These are phyloP conservation scores for Obba rivulosa DNA, from an alignment of 768 basidiomycete genomes.

Conservation along the genomic window DNA sequence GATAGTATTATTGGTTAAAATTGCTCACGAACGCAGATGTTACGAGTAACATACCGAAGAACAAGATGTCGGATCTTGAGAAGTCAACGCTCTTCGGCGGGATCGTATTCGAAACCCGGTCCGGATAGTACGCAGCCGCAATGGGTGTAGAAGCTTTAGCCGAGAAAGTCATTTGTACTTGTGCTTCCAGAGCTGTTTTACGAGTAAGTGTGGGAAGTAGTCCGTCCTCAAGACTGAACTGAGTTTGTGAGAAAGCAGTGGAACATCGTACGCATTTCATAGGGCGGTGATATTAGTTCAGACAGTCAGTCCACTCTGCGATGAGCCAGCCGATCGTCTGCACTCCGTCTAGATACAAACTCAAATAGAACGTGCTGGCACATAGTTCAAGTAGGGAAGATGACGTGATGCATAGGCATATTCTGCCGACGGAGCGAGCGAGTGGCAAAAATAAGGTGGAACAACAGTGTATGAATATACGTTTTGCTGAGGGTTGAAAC, in stretches of 20 bases:
- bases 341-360: too few relatives aligned
- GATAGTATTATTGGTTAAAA: background rate
- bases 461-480: too few relatives aligned
- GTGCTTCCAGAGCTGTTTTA: constrained; percentile 26
- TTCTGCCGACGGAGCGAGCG: too few relatives aligned
- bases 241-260: background rate
- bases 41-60: constrained; percentile 42
- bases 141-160: constrained; percentile 26
- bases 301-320: too few relatives aligned
- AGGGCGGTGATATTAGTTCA: too few relatives aligned
- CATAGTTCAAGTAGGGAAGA: too few relatives aligned
- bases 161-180: constrained; percentile 14
- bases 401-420: too few relatives aligned
- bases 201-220: constrained; percentile 41
- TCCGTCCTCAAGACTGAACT: constrained; percentile 40
- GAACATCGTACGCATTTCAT: too few relatives aligned
- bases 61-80: constrained; percentile 59
- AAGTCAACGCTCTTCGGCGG: constrained; percentile 59
- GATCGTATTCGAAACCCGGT: constrained; percentile 42
- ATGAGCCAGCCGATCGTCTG: too few relatives aligned
- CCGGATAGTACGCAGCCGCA: constrained; percentile 43
- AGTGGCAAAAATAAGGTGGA: too few relatives aligned
- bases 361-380: too few relatives aligned
- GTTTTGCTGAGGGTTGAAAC: too few relatives aligned
- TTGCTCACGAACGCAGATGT: background rate